Percentiles rank a stretch among this genome's conserved stretches.
phyloP scores from a whole-genome alignment of 495 filamentous ascomycete genomes.

The Lepraria neglecta region DNA sequence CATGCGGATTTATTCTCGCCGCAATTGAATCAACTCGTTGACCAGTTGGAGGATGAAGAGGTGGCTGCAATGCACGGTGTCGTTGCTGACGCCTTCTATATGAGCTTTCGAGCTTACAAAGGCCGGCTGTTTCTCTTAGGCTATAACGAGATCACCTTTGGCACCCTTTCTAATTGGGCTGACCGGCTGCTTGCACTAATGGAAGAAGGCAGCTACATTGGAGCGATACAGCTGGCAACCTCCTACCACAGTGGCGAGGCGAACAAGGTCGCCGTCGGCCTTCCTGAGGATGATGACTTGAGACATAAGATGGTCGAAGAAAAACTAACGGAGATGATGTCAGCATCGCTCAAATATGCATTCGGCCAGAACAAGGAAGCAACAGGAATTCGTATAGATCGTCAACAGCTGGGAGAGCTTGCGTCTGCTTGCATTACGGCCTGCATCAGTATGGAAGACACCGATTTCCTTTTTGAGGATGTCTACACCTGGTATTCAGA shows the following conservation, averaged over 20 bases:
- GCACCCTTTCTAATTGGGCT: conserved; percentile 95
- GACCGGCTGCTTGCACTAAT: conserved; percentile 91
- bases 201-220: conserved; percentile 90
- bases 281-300: conserved; percentile 73
- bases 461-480: conserved; percentile 83
- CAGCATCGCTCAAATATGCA: conserved; percentile 84
- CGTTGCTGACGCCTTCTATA: conserved; percentile 94
- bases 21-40: conserved; percentile 76
- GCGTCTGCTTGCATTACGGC: conserved; percentile 76
- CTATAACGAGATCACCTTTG: conserved; percentile 82
- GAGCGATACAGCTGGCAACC: conserved; percentile 82
- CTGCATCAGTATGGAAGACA: conserved; percentile 65
- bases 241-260: conserved; percentile 83
- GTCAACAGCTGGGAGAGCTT: conserved; percentile 64
- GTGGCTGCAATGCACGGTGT: conserved; percentile 89
- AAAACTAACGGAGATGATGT: conserved; percentile 88
- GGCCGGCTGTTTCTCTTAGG: conserved; percentile 87
- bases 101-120: conserved; percentile 95
- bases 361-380: conserved; percentile 58
- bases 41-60: conserved; percentile 73
- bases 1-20: conserved; percentile 81
- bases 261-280: conserved; percentile 85
- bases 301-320: conserved; percentile 81
- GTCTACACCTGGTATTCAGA: conserved; percentile 87
- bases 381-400: conserved; percentile 44